Base-by-base conservation (phyloP, 1,284 basidiomycete species). In the Hymenochaete sp. region DNA sequence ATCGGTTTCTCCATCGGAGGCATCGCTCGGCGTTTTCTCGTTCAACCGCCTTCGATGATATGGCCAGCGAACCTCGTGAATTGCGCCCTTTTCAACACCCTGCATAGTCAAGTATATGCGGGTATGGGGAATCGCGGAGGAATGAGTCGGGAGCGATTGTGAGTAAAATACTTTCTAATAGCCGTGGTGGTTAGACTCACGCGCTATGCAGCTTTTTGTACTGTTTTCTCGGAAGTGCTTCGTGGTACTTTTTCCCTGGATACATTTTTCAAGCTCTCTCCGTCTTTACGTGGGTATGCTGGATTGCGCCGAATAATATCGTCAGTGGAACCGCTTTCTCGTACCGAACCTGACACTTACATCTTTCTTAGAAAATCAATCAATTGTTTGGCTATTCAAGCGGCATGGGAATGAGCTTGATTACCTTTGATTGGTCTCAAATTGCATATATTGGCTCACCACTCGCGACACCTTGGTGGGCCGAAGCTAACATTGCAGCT, bases 201-300 rank as follows among this genome's bases (percentile, higher is more conserved):
- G n/a, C n/a, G n/a, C n/a, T n/a, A n/a, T n/a, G n/a, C n/a, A n/a
- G n/a, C 53, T 66, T 68, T 59, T 38, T 54, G 14, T 48, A 61
- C 45, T 55, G 54, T 2, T 64, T 64, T 47, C 18, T 44, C 11
- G 54, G 49, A 29, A 62, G 62, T 55, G 62, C 61, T 43, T 48
- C 55, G 24, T 52, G 47, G 48, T 63, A 67, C 55, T 72, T 67
- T 56, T 55, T 75, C 24, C 72, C 72, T 2, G 67, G 66, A 38
- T 64, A 62, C 42, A 47, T 61, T 38, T 59, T 59, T 51, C 51
- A 52, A 21, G 53, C 51, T 1, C 46, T 56, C 4, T 48, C 43
- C 6, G 47, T 53, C 21, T 70, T 69, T 51, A 66, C 64, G 7
- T 74, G 66, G 66, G 56, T 66, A 31, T 57, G 55, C 39, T 69